These are phyloP conservation scores for Leptomonas seymouri DNA, from an alignment of 208 protist genomes.

Conservation along the genomic window DNA sequence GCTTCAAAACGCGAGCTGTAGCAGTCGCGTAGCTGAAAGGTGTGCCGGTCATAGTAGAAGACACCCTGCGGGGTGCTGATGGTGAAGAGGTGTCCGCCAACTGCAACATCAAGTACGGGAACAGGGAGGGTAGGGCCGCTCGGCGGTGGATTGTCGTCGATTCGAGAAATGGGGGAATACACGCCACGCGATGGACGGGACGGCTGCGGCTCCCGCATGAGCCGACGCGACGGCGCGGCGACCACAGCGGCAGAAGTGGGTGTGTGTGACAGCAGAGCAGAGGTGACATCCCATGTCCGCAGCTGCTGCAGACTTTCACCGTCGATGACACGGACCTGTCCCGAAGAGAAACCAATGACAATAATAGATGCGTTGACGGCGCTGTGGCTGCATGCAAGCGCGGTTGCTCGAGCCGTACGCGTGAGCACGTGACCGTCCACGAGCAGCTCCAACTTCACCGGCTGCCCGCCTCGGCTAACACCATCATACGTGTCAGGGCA, in stretches of 20 bases:
- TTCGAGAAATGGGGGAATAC: background rate
- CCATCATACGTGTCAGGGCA: background rate
- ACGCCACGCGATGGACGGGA: background rate
- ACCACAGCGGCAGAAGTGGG: background rate
- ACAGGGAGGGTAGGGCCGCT: background rate
- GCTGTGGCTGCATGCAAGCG: slow-evolving; percentile 45
- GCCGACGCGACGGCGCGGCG: background rate
- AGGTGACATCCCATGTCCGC: slow-evolving; percentile 16
- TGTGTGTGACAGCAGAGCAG: background rate
- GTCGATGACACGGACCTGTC: slow-evolving; percentile 60
- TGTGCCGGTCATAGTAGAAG: slow-evolving; percentile 20
- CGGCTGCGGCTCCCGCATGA: background rate
- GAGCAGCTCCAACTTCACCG: slow-evolving; percentile 31
- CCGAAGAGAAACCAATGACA: slow-evolving; percentile 59
- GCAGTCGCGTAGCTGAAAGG: slow-evolving; percentile 12
- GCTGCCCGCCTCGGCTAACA: slow-evolving; percentile 17
- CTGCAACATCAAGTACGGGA: slow-evolving; percentile 31
- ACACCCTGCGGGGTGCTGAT: slow-evolving; percentile 43
- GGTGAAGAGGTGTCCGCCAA: slow-evolving; percentile 36
- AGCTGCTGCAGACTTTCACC: slow-evolving; percentile 48
- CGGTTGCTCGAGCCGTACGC: slow-evolving; percentile 28
- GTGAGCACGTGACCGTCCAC: slow-evolving; percentile 69
- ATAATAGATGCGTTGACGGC: slow-evolving; percentile 42
- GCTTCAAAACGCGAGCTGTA: slow-evolving; percentile 11
- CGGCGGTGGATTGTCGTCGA: background rate